Evolutionary conservation across 305 asterid species (phyloP).

Genomic region (Petunia hybrid): DNA sequence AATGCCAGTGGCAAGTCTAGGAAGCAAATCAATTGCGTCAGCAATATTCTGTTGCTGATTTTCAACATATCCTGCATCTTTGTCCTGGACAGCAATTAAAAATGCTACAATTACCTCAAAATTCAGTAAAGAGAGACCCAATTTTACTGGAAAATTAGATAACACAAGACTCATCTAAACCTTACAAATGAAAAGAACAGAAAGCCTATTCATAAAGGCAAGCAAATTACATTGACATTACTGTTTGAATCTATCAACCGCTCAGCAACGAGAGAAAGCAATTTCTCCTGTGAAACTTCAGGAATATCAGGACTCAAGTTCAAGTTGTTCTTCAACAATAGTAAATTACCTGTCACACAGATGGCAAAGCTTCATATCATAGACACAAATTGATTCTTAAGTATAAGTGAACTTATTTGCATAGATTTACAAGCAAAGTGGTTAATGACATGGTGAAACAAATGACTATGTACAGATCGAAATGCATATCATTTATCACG

Average conservation of each 20-base stretch:
- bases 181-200: slow-evolving; percentile 20
- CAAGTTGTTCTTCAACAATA: slow-evolving; percentile 76
- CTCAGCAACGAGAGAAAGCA: slow-evolving; percentile 92
- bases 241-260: slow-evolving; percentile 82
- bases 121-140: slow-evolving; percentile 35
- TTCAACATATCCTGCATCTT: slow-evolving; percentile 77
- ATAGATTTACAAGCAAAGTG: neutral
- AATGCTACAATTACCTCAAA: slow-evolving; percentile 38
- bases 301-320: slow-evolving; percentile 82
- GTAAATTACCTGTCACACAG: slow-evolving; percentile 73
- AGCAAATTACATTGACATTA: slow-evolving; percentile 61
- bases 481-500: neutral
- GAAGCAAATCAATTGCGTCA: slow-evolving; percentile 95
- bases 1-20: slow-evolving; percentile 95
- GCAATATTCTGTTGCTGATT: slow-evolving; percentile 91
- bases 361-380: slow-evolving; percentile 37
- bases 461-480: slow-evolving; percentile 1
- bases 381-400: slow-evolving; percentile 9
- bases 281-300: slow-evolving; percentile 89
- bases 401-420: neutral
- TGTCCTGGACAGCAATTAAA: slow-evolving; percentile 58
- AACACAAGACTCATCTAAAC: slow-evolving; percentile 20
- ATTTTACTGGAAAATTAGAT: slow-evolving; percentile 26
- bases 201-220: slow-evolving; percentile 24
- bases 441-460: neutral